Conservation (phyloP, 352 stramenopile species). For the Globisporangium orthogonon region DNA sequence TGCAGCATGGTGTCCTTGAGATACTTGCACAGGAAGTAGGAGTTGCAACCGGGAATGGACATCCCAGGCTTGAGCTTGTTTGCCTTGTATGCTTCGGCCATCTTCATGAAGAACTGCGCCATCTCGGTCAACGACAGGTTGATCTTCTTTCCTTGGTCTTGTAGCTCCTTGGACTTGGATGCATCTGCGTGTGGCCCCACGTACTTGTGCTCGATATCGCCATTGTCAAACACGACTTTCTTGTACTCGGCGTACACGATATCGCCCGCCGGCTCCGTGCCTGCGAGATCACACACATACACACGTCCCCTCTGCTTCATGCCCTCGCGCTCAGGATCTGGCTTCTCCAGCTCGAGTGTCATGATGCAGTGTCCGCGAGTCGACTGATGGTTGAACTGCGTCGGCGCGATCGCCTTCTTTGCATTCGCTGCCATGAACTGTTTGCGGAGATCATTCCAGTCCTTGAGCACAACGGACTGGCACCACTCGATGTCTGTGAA, state of each 20-base stretch:
- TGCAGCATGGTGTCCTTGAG: slow-evolving; percentile 96
- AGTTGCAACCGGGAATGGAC: slow-evolving; percentile 92
- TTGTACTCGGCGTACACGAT: slow-evolving; percentile 94
- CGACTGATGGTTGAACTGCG: slow-evolving; percentile 93
- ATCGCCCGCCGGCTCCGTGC: slow-evolving; percentile 90
- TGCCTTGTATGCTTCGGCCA: slow-evolving; percentile 91
- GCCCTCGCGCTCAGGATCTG: slow-evolving; percentile 82
- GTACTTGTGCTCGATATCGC: slow-evolving; percentile 91
- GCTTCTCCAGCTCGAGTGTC: slow-evolving; percentile 93
- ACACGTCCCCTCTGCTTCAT: slow-evolving; percentile 89
- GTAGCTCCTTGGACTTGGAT: slow-evolving; percentile 91
- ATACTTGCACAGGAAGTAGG: slow-evolving; percentile 95
- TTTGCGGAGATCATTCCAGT: slow-evolving; percentile 90
- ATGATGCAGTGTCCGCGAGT: slow-evolving; percentile 94
- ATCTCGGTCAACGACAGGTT: slow-evolving; percentile 94
- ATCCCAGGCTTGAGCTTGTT: slow-evolving; percentile 93
- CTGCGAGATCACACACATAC: slow-evolving; percentile 92
- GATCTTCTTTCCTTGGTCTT: slow-evolving; percentile 95
- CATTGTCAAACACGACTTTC: slow-evolving; percentile 88
- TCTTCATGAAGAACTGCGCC: slow-evolving; percentile 97
- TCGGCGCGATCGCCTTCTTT: slow-evolving; percentile 91
- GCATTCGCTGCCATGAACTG: slow-evolving; percentile 90
- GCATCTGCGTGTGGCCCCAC: slow-evolving; percentile 85
- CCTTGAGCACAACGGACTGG: slow-evolving; percentile 87
- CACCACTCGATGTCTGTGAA: slow-evolving; percentile 97